Percentiles rank a stretch among this genome's conserved stretches.
Evolutionary conservation across 139 green algal species (phyloP).

Genomic region (Auxenochlorella protothecoides): DNA sequence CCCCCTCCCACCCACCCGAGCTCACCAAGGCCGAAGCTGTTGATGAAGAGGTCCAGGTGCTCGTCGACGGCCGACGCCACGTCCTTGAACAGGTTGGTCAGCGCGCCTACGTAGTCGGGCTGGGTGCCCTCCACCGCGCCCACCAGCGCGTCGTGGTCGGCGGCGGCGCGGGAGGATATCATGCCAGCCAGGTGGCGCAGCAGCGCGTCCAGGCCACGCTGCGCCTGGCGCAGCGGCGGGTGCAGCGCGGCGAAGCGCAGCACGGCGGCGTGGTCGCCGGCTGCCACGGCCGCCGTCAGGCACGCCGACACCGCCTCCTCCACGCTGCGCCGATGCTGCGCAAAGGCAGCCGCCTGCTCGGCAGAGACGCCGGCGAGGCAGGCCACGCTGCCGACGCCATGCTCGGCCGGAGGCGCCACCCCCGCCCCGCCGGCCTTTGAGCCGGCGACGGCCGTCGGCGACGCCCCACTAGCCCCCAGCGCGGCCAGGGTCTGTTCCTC

Average conservation of each 20-base stretch:
- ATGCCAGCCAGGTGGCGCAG: conserved; percentile 39
- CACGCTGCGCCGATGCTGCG: too few species aligned
- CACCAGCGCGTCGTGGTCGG: conserved; percentile 43
- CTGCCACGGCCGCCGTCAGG: conserved; percentile 34
- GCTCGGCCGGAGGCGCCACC: not conserved
- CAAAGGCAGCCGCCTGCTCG: too few species aligned
- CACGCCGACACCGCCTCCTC: too few species aligned
- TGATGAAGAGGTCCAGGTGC: conserved; percentile 53
- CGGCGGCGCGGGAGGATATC: conserved; percentile 31
- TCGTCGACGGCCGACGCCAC: conserved; percentile 67
- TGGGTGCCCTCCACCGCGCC: conserved; percentile 21
- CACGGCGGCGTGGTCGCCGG: conserved; percentile 50
- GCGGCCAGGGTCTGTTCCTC: conserved; percentile 26
- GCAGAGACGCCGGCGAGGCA: too few species aligned
- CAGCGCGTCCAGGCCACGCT: conserved; percentile 57
- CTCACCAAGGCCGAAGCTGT: conserved; percentile 55
- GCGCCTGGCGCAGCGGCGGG: conserved; percentile 60
- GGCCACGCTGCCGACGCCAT: too few species aligned
- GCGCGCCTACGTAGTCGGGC: conserved; percentile 53
- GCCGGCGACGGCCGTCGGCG: conserved; percentile 5
- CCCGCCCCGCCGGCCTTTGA: conserved; percentile 4
- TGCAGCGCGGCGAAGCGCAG: conserved; percentile 69
- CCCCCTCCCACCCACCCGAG: not conserved
- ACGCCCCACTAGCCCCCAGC: conserved; percentile 10
- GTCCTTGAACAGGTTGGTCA: conserved; percentile 73